phyloP scores from a whole-genome alignment of 2,329 filamentous ascomycete species.

The Claviceps quebecensis region DNA sequence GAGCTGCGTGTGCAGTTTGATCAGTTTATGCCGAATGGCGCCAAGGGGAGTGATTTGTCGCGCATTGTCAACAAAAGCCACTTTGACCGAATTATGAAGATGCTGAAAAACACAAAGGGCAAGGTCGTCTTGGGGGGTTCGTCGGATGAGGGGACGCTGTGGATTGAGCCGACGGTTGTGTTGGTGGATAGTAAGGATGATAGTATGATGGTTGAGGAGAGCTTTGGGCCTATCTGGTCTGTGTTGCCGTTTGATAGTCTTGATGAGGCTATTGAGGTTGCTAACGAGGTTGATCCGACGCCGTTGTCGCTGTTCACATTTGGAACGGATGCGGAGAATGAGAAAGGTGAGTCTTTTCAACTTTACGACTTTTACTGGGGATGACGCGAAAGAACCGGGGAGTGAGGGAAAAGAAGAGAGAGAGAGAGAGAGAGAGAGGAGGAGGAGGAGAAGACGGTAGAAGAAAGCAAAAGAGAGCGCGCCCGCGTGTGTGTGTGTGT shows the following conservation, averaged over 20 bases:
- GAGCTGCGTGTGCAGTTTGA: constrained; percentile 58
- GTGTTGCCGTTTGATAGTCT: constrained; percentile 65
- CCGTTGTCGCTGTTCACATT: constrained; percentile 78
- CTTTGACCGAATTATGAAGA: constrained; percentile 72
- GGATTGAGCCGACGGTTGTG: constrained; percentile 90
- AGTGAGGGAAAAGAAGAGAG: no score
- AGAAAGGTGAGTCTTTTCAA: constrained; percentile 41
- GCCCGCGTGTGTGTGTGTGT: no score
- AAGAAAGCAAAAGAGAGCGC: no score
- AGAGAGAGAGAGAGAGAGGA: no score
- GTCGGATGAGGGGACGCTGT: constrained; percentile 65
- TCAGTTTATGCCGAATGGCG: constrained; percentile 74
- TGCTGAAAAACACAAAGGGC: constrained; percentile 75
- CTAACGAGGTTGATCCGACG: constrained; percentile 68
- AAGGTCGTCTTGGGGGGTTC: constrained; percentile 78
- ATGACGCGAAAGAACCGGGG: no score
- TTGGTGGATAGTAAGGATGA: constrained; percentile 54
- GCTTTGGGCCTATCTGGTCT: constrained; percentile 84
- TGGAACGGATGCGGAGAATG: constrained; percentile 63
- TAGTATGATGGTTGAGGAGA: constrained; percentile 74
- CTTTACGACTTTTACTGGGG: no score
- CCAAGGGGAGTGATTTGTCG: constrained; percentile 64
- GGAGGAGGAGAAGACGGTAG: no score
- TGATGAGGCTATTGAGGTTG: constrained; percentile 73
- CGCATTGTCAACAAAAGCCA: constrained; percentile 70